Evolutionary conservation across 2,329 filamentous ascomycete species (phyloP), one percentile per base, ranked within the genome.

Genomic region (Apiospora malaysiana): DNA sequence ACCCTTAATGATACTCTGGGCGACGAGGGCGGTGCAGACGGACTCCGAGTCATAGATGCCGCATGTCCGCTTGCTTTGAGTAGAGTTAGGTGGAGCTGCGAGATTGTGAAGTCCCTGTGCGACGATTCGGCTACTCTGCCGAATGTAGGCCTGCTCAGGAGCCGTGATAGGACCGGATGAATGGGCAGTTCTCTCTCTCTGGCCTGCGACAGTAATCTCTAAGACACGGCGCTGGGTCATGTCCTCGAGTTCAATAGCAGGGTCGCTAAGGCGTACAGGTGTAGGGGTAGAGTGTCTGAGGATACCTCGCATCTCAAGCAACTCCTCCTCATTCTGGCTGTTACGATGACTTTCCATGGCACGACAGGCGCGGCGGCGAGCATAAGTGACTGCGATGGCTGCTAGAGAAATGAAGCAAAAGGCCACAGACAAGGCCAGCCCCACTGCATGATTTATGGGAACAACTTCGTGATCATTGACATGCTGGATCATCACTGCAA

Each of bases 1-100:
- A 18, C 23, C 42, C 65, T 45, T 42, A 32, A 45, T 10, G 32
- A 67, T 40, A 8, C 56, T 63, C 42, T 59, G 68, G 18, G 68
- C 68, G 25, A 40, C n/a, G 8, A 51, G 32, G 7, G 46, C 66
- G 25, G 67, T 49, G 4, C 68, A 16, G 6, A 32, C 21, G 12
- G 42, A 49, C 12, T 40, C 23, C n/a, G 65, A 37, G 37, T 49
- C 45, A 25, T 47, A 68, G 14, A 68, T 47, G 66, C 66, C 66
- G 23, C 66, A 23, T 12, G 10, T 8, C n/a, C 66, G 66, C 66
- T 37, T 47, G 32, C 66, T 68, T 4, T 68, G 25, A 18, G 32
- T 40, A 9, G 32, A 40, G 18, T 63, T 10, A 9, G 56, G 56
- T 8, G 56, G 56, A 2, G 56, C 56, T 9, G 32, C 56, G 4